Evolutionary conservation across 352 stramenopile genomes (phyloP).

Genomic region (Pythium inflatum): DNA sequence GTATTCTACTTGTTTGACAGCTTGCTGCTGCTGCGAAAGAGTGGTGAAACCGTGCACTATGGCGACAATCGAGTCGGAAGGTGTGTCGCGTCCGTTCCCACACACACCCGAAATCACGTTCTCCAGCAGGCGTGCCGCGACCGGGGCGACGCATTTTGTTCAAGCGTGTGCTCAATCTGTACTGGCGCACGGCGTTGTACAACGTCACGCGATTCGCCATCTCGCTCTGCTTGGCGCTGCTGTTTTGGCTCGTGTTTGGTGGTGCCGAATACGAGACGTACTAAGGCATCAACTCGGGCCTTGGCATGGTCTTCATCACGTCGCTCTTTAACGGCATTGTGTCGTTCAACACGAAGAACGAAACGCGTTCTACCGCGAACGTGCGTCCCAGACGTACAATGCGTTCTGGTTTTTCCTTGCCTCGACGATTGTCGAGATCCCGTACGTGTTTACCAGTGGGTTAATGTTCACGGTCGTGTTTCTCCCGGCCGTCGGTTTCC

Average conservation of each 20-base stretch:
- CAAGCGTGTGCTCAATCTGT: conserved; percentile 49
- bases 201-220: conserved; percentile 64
- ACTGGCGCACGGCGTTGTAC: conserved; percentile 77
- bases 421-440: conserved; percentile 66
- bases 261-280: conserved; percentile 34
- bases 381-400: conserved; percentile 80
- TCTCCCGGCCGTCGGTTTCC: conserved; percentile 56
- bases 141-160: conserved; percentile 35
- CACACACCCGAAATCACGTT: conserved; percentile 25
- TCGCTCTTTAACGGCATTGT: conserved; percentile 79
- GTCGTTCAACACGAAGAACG: conserved; percentile 89
- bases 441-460: conserved; percentile 36
- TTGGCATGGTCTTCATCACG: conserved; percentile 74
- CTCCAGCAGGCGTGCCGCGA: conserved; percentile 26
- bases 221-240: conserved; percentile 55
- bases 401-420: conserved; percentile 65
- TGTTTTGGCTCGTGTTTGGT: conserved; percentile 66
- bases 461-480: conserved; percentile 51
- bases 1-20: conserved; percentile 92
- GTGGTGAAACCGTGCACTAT: conserved; percentile 43
- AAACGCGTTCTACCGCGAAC: conserved; percentile 89
- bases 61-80: conserved; percentile 36
- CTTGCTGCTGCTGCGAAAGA: conserved; percentile 72
- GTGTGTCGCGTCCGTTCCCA: conserved; percentile 18
- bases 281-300: conserved; percentile 33